Conservation (phyloP, 345 rosid species). For the Luvunga scandens region DNA sequence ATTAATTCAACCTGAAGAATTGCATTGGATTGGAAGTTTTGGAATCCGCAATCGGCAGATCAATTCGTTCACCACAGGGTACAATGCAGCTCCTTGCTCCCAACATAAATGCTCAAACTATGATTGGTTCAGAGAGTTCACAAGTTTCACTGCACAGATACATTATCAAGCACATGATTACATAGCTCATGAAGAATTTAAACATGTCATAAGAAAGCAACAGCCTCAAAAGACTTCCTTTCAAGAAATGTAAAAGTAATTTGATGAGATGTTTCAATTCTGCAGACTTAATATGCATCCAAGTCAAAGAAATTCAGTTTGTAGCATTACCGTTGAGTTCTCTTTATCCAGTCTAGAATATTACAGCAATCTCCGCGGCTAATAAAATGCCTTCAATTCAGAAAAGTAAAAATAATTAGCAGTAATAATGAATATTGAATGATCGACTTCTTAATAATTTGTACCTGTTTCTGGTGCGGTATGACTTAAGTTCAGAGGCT, state of each 20-base stretch:
- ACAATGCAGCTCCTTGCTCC: not conserved
- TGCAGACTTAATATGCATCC: no score
- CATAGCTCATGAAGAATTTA: not conserved
- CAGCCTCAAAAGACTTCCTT: not conserved
- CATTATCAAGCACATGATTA: not conserved
- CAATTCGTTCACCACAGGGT: not conserved
- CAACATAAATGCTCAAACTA: not conserved
- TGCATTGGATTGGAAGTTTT: no score
- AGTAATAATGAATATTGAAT: not conserved
- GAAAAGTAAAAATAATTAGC: slow-evolving; percentile 1
- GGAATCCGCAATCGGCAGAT: no score
- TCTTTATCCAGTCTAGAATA: slow-evolving; percentile 60
- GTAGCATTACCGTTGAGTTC: slow-evolving; percentile 24
- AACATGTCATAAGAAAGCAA: not conserved
- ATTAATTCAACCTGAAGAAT: no score
- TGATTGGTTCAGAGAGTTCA: not conserved
- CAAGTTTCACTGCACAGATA: slow-evolving; percentile 1
- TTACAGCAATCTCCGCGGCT: slow-evolving; percentile 61
- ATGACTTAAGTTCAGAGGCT: slow-evolving; percentile 52
- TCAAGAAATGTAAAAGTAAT: not conserved
- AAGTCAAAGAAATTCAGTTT: not conserved
- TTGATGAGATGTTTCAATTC: not conserved
- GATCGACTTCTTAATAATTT: not conserved
- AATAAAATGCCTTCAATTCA: slow-evolving; percentile 58
- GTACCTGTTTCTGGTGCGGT: slow-evolving; percentile 71